Base-by-base conservation (phyloP, 352 stramenopile genomes). In the Globisporangium nodosum region DNA sequence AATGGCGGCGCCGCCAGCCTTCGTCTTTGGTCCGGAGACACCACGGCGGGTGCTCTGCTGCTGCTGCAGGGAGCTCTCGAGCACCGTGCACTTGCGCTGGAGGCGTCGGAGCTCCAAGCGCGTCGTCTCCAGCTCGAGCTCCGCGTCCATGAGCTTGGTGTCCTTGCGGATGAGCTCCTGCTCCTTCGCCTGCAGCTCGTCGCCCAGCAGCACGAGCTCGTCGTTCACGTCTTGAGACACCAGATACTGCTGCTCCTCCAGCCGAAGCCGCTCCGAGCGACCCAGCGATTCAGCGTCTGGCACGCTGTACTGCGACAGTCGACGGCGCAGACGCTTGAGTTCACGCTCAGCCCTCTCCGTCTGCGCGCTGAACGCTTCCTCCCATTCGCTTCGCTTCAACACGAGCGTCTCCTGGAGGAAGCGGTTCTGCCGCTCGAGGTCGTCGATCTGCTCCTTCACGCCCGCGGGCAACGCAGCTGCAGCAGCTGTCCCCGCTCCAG, bases 121-220 rank as follows among this genome's bases (percentile, higher is more conserved):
- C n/a, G 87, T 43, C 52, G 70, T 89, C 62, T 93, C 81, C 12
- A 85, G 37, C 56, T 93, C 77, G 5, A 93, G 72, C 55, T 87
- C 76, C 9, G 88, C 63, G 24, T 87, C 81, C 45, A 91, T 73
- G 30, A 90, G 50, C 11, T 67, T 71, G 0, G 81, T 87, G 60
- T 93, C 81, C 60, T 85, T 84, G 18, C 63, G 56, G 37, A 91
- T 58, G 24, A 74, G 60, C 33, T 73, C 56, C 31, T 85, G 69
- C 56, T 90, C 78, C 52, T 81, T 79, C 15, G 51, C 54, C 7
- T 66, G 77, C 18, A 90, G 52, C 31, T 87, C 80, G 2, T 78
- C 66, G 13, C 72, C 64, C 7, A 85, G 52, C 11, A 59, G 51
- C 15, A 69, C 6, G 7, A 88, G 42, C 35, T 89, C 76, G 30